Base-by-base conservation (phyloP, 164 flowering plant species). In the Piper betle region DNA sequence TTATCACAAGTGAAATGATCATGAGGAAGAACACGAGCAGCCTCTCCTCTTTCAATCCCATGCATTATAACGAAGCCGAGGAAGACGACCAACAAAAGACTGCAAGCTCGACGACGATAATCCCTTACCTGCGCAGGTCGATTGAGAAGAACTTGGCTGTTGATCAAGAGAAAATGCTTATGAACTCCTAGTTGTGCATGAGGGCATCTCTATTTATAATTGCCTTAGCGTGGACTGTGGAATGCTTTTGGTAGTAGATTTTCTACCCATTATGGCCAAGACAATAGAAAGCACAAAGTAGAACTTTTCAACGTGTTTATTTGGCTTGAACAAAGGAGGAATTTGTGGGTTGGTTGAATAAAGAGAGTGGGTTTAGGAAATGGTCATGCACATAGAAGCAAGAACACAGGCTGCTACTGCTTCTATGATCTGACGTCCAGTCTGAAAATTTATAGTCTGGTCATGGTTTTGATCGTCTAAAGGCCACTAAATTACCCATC, bases 1-100 rank as follows among this genome's bases (percentile, higher is more conserved):
- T 57, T 57, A 13, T 48, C 19, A 13, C 40, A 18, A 0, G 58
- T 42, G 25, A 50, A 57, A 25, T 25, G 33, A 39, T 67, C 65
- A 4, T 52, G 57, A 3, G 18, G 11, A 57, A 67, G 20, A n/a
- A 52, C 56, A 46, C 70, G 62, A 38, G 58, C 52, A 5, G 65
- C 65, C n/a, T 62, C 70, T 3, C 39, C 69, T 13, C 56, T 40
- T 0, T 33, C 53, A 0, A 10, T 37, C 13, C n/a, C 12, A 25
- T 25, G 33, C 6, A 55, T 37, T 3, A 52, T 20, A 7, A 33
- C 53, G 12, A 55, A 2, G 43, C 41, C 54, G 54, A 61, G 3
- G 54, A 61, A 15, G 37, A 65, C 25, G 0, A 60, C 69, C 17
- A 66, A 8, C 59, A 61, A n/a, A 55, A 61, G 54, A 25, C 59